Conservation (phyloP, 495 filamentous ascomycete species). For the Chaetomidium leptoderma region DNA sequence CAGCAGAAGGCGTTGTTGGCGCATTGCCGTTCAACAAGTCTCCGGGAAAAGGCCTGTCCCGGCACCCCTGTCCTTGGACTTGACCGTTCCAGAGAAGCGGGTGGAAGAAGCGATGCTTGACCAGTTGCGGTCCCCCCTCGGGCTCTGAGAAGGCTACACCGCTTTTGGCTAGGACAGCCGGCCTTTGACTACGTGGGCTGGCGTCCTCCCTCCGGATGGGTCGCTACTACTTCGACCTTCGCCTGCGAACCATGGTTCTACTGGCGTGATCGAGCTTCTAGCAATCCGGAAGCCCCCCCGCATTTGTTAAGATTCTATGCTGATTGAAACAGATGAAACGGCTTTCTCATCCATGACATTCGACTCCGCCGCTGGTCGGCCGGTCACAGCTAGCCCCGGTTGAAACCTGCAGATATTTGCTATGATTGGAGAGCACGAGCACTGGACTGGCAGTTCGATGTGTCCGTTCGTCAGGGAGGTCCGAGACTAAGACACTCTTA, state of each 20-base stretch:
- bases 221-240: background rate
- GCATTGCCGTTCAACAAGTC: conserved; percentile 21
- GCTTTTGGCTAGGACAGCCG: conserved; percentile 20
- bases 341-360: conserved; percentile 7
- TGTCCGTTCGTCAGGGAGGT: conserved; percentile 21
- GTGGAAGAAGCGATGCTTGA: conserved; percentile 18
- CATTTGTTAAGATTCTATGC: conserved; percentile 9
- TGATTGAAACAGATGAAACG: conserved; percentile 18
- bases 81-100: conserved; percentile 19
- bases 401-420: conserved; percentile 19
- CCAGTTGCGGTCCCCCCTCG: conserved; percentile 9
- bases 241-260: conserved; percentile 4
- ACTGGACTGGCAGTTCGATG: conserved; percentile 19
- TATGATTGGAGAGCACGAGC: conserved; percentile 26
- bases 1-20: conserved; percentile 28
- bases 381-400: conserved; percentile 24
- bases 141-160: conserved; percentile 15
- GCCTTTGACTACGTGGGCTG: conserved; percentile 22
- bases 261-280: background rate
- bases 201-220: background rate
- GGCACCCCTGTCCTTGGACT: conserved; percentile 22
- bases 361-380: conserved; percentile 16
- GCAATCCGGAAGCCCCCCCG: conserved; percentile 15
- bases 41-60: conserved; percentile 17
- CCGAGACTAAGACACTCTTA: conserved; percentile 23